phyloP scores from a whole-genome alignment of 139 green algal species.

The Micractinium sp. region DNA sequence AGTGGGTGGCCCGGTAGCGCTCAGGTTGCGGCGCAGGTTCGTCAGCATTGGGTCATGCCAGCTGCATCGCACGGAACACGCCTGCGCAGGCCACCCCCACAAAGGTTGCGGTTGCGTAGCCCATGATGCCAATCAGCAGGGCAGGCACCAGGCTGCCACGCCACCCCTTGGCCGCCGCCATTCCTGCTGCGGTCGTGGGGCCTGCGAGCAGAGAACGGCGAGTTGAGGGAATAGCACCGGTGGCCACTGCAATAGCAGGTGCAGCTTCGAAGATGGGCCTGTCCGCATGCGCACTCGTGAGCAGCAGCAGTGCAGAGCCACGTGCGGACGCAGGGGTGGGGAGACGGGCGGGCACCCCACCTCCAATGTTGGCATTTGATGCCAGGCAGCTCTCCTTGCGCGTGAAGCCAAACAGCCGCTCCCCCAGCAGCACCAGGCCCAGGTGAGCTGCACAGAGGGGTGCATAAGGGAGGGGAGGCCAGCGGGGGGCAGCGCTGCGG shows the following conservation, averaged over 20 bases:
- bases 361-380: conserved; percentile 94
- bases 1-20: too few relatives aligned
- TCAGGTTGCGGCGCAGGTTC: too few relatives aligned
- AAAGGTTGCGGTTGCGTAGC: conserved; percentile 84
- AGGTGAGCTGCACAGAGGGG: conserved; percentile 53
- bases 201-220: conserved; percentile 45
- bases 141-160: conserved; percentile 73
- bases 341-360: conserved; percentile 12
- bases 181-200: conserved; percentile 88
- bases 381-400: conserved; percentile 80
- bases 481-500: not conserved
- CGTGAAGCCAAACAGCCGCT: conserved; percentile 65
- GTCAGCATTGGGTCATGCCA: not conserved
- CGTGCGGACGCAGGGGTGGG: not conserved
- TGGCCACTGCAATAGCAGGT: not conserved
- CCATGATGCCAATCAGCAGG: conserved; percentile 87
- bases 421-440: conserved; percentile 65
- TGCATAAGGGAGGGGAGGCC: too few relatives aligned
- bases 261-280: not conserved
- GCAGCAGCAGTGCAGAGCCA: not conserved
- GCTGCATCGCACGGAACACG: conserved; percentile 36
- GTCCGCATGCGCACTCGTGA: not conserved
- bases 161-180: conserved; percentile 92
- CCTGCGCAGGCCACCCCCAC: conserved; percentile 61
- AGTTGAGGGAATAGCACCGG: not conserved